Evolutionary conservation across 2,329 filamentous ascomycete genomes (phyloP), one percentile per base, ranked within the genome.

Genomic region (Monascus ruber): DNA sequence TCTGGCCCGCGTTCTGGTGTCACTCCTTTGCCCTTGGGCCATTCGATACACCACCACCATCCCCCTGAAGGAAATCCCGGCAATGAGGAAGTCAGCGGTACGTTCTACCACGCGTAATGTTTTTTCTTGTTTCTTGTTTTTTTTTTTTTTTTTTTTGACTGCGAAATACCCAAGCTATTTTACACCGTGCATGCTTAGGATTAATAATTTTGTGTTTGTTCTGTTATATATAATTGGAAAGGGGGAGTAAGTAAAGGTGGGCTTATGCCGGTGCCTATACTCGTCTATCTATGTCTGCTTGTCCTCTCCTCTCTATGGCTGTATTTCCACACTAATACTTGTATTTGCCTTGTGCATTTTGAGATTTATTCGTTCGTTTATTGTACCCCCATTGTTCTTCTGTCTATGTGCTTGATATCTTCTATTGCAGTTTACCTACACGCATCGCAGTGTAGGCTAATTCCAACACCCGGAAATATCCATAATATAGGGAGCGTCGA

Each of bases 81-180:
- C 39, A 56, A 61, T 44, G 83, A 88, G 58, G 86, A 79, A 63
- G 74, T 91, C 77, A 87, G 87, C 80, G 87, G 87, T 94, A 94
- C 93, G 87, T 94, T 88, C 74, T 82, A 86, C 75, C 84, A 87
- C 73, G 85, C 91, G 81, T 91, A 79, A 85, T 55, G 42, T 45
- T 40, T 46, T 48, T 43, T 35, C 41, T 43, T 39, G 28, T 46
- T 24, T 40, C 40, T 39, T 43, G 37, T 31, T 42, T 39, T 11
- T 43, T 38, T 36, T 31, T 26, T 25, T 29, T 8, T 38, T 26
- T 35, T 36, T 28, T 33, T 35, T 41, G 33, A 28, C 37, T 24
- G 17, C 17, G 17, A 17, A 17, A 17, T 17, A 17, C 17, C 17
- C 17, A 17, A 3, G 17, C 17, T 17, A 17, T 17, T 17, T 17